phyloP scores from a whole-genome alignment of 306 rosid species.

The Medicago lupulina region DNA sequence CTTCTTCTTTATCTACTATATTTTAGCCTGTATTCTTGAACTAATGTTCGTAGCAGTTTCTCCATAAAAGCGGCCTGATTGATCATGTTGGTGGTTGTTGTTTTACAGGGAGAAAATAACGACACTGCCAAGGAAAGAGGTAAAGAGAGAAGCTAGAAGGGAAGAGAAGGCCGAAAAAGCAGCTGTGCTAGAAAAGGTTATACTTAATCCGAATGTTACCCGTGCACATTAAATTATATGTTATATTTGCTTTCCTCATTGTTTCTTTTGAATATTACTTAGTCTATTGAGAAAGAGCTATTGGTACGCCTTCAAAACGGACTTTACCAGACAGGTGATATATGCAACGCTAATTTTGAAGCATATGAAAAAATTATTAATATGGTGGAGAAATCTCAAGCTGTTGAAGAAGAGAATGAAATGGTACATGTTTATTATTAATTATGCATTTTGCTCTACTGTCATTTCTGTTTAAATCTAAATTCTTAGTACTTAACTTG shows the following conservation, averaged over 20 bases:
- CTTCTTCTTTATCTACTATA: slow-evolving; percentile 33
- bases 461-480: slow-evolving; percentile 2
- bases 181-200: slow-evolving; percentile 75
- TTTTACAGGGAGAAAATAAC: slow-evolving; percentile 78
- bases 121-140: slow-evolving; percentile 85
- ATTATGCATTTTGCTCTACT: slow-evolving; percentile 15
- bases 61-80: slow-evolving; percentile 19
- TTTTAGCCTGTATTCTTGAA: background rate
- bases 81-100: slow-evolving; percentile 20
- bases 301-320: slow-evolving; percentile 73
- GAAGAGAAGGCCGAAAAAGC: slow-evolving; percentile 84
- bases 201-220: slow-evolving; percentile 28
- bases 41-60: slow-evolving; percentile 7
- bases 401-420: slow-evolving; percentile 62
- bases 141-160: slow-evolving; percentile 87
- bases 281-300: slow-evolving; percentile 81
- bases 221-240: slow-evolving; percentile 22
- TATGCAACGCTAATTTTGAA: slow-evolving; percentile 62
- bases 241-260: slow-evolving; percentile 36
- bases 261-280: slow-evolving; percentile 40
- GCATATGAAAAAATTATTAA: slow-evolving; percentile 61
- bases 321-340: slow-evolving; percentile 60
- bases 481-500: slow-evolving; percentile 19
- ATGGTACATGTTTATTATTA: slow-evolving; percentile 50
- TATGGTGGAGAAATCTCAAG: slow-evolving; percentile 51